phyloP scores from a whole-genome alignment of 495 filamentous ascomycete species.

The Paragyromitra xinjiangensis region DNA sequence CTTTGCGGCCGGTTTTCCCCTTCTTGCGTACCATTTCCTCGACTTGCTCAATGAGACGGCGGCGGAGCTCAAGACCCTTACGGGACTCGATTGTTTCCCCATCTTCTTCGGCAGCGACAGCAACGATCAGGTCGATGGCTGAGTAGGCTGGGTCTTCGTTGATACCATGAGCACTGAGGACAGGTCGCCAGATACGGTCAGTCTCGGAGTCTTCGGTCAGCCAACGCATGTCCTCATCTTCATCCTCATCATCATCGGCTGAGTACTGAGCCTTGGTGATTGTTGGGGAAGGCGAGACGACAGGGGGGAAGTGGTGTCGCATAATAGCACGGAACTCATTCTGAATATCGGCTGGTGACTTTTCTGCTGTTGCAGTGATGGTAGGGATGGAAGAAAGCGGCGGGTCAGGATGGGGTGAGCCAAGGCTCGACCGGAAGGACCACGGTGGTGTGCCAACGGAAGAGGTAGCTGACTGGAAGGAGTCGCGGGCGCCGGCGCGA shows the following conservation, averaged over 20 bases:
- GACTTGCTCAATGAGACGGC: conserved; percentile 31
- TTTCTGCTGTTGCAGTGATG: conserved; percentile 15
- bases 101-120: conserved; percentile 45
- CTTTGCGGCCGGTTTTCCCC: conserved; percentile 25
- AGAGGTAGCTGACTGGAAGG: conserved; percentile 29
- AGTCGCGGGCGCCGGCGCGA: conserved; percentile 15
- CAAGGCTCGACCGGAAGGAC: conserved; percentile 19
- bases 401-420: conserved; percentile 23
- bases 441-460: not conserved
- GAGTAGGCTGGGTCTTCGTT: conserved; percentile 39
- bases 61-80: conserved; percentile 41
- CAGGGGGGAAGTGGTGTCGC: conserved; percentile 39
- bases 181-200: conserved; percentile 41
- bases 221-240: conserved; percentile 47
- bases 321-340: conserved; percentile 52
- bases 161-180: conserved; percentile 22
- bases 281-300: not conserved
- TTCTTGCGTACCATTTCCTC: conserved; percentile 35
- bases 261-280: conserved; percentile 4
- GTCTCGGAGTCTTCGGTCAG: conserved; percentile 40
- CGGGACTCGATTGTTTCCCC: conserved; percentile 33
- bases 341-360: conserved; percentile 48
- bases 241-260: conserved; percentile 18
- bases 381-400: conserved; percentile 44
- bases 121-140: conserved; percentile 43